These are phyloP conservation scores for Coemansia sp. DNA, from an alignment of 192 early-diverging fungal genomes.

Conservation along the genomic window DNA sequence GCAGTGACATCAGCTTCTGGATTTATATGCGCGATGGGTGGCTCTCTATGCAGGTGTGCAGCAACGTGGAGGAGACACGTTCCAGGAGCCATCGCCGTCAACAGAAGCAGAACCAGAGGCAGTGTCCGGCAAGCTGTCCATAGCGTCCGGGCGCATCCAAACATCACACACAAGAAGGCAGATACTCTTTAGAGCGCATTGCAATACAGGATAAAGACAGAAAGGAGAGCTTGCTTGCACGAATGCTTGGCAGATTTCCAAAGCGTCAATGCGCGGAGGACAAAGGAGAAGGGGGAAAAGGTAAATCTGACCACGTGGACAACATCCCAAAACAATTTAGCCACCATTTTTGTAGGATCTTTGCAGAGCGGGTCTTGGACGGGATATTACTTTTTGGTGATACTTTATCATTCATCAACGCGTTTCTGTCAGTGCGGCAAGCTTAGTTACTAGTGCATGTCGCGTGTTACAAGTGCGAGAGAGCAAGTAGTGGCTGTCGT, in stretches of 20 bases:
- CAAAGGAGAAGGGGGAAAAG: not conserved
- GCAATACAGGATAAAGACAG: conserved; percentile 1
- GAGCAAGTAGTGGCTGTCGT: conserved; percentile 34
- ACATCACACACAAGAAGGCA: conserved; percentile 1
- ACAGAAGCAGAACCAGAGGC: conserved; percentile 5
- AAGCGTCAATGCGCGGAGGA: not conserved
- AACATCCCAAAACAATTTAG: conserved; percentile 8
- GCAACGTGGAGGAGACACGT: not conserved
- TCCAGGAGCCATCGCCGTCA: not conserved
- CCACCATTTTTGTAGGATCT: not conserved
- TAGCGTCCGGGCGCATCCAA: not conserved
- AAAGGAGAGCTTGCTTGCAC: not conserved
- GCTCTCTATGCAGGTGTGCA: conserved; percentile 5
- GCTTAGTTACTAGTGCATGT: conserved; percentile 28
- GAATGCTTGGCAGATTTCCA: not conserved
- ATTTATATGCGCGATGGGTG: not conserved
- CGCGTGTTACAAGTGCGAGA: conserved; percentile 51
- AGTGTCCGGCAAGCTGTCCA: conserved; percentile 2
- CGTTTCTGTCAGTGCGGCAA: conserved; percentile 50
- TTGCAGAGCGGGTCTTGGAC: not conserved
- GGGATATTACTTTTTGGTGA: not conserved
- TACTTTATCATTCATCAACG: conserved; percentile 30
- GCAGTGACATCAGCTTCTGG: not conserved
- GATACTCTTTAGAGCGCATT: conserved; percentile 2
- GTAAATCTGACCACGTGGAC: not conserved